These are phyloP conservation scores for Leavenworthia alabamica DNA, from an alignment of 345 rosid species.

Conservation along the genomic window DNA sequence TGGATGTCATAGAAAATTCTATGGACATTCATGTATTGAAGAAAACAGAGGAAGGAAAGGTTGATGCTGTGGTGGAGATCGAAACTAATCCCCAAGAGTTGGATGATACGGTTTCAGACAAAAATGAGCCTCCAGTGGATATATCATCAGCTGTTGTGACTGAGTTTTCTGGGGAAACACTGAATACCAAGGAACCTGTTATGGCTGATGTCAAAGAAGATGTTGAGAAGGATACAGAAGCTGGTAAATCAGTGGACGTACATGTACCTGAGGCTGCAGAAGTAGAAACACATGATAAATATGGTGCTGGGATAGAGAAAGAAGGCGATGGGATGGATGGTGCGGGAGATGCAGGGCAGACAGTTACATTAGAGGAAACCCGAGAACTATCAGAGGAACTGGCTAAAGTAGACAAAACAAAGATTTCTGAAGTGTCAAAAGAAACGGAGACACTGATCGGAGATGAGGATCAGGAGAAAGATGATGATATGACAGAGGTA, in stretches of 20 bases:
- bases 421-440: conserved; percentile 20
- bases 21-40: background rate
- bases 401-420: conserved; percentile 19
- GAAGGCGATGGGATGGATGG: conserved; percentile 14
- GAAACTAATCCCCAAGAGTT: conserved; percentile 21
- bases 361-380: conserved; percentile 11
- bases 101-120: conserved; percentile 2
- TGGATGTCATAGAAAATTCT: conserved; percentile 9
- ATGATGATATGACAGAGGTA: conserved; percentile 18
- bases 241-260: conserved; percentile 11
- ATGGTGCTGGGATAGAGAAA: conserved; percentile 12
- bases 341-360: conserved; percentile 10
- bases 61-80: background rate
- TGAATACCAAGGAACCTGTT: background rate
- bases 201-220: conserved; percentile 21
- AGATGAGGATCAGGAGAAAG: conserved; percentile 21
- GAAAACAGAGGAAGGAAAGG: conserved; percentile 14
- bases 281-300: background rate
- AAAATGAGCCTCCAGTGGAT: conserved; percentile 8
- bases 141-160: conserved; percentile 6
- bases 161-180: background rate
- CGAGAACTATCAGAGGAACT: conserved; percentile 14
- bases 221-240: conserved; percentile 11
- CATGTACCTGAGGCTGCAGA: conserved; percentile 22
- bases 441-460: conserved; percentile 22